Conservation (phyloP, 1,284 basidiomycete species). For the Apiotrichum sp. region DNA sequence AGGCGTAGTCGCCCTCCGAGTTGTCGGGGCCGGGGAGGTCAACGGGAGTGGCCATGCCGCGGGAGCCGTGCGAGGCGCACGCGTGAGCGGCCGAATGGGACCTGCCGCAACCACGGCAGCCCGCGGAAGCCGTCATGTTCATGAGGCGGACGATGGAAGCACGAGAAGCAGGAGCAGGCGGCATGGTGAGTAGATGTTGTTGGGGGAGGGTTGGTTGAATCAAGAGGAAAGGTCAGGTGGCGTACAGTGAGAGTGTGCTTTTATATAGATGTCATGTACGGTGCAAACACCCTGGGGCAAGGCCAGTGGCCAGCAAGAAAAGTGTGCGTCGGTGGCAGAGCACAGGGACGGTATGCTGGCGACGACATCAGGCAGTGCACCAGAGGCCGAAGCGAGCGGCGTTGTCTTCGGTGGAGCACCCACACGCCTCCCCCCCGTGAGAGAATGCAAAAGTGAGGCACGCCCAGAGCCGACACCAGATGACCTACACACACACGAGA, state of each 20-base stretch:
- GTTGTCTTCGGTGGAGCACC: too few species aligned
- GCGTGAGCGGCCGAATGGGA: constrained; percentile 25
- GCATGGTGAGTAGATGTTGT: constrained; percentile 20
- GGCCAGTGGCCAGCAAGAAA: too few species aligned
- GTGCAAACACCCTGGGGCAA: too few species aligned
- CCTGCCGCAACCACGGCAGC: constrained; percentile 41
- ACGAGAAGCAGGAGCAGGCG: constrained; percentile 29
- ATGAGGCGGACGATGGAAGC: constrained; percentile 37
- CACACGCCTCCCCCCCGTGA: too few species aligned
- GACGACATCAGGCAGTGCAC: too few species aligned
- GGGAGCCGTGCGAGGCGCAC: constrained; percentile 7
- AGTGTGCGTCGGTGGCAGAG: too few species aligned
- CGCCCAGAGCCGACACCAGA: too few species aligned
- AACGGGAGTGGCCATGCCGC: constrained; percentile 70
- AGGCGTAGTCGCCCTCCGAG: constrained; percentile 84
- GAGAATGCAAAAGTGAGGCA: too few species aligned
- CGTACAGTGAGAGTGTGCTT: not conserved
- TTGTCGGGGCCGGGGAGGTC: constrained; percentile 50
- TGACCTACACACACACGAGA: too few species aligned
- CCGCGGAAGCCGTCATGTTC: constrained; percentile 33
- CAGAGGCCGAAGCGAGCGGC: too few species aligned
- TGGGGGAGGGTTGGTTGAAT: not conserved
- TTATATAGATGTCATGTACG: not conserved
- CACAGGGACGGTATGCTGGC: too few species aligned
- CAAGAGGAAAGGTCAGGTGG: not conserved